Evolutionary conservation across 129 eudicot genomes (phyloP), one percentile per base, ranked within the genome.

Genomic region (Artemisia tridentata): DNA sequence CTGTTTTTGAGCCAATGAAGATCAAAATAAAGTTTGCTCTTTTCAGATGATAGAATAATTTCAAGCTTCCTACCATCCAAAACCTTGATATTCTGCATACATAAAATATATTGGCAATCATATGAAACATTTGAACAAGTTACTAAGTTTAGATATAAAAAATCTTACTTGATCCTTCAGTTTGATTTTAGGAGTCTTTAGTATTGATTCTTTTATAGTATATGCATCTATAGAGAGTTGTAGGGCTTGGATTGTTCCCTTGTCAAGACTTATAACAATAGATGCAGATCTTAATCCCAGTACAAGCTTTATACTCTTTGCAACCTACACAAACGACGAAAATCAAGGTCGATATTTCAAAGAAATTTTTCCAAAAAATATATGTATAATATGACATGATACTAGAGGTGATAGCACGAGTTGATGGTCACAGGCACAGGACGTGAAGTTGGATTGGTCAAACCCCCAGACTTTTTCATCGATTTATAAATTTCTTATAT

Each of bases 221-320:
- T 89, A 59, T 50, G 96, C 90, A 68, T 87, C 85, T 57, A 92
- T 69, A 65, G 61, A 19, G 11, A 92, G 86, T 58, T 84, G 91
- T 34, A 85, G 75, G 10, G 75, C 86, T 65, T 82, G 86, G 48
- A 92, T 89, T 65, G 74, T 79, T 51, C 75, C 76, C 88, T 87
- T 83, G 80, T 92, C 90, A 68, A 92, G 98, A 18, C 82, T 79
- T 62, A 92, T 67, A 56, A 82, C 81, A 41, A 92, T 83, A 34
- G 84, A 83, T 75, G 90, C 92, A 43, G 53, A 71, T 75, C 91
- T 78, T 47, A 88, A 78, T 54, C 90, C 81, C 85, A 83, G 78
- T 50, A 80, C 91, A 71, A 88, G 71, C 85, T 80, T 87, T 74
- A 92, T 73, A 70, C 95, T 92, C 86, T 89, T 89, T 27, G 98